Evolutionary conservation across 1,284 basidiomycete genomes (phyloP).

Genomic region (Marasmius fiardii): DNA sequence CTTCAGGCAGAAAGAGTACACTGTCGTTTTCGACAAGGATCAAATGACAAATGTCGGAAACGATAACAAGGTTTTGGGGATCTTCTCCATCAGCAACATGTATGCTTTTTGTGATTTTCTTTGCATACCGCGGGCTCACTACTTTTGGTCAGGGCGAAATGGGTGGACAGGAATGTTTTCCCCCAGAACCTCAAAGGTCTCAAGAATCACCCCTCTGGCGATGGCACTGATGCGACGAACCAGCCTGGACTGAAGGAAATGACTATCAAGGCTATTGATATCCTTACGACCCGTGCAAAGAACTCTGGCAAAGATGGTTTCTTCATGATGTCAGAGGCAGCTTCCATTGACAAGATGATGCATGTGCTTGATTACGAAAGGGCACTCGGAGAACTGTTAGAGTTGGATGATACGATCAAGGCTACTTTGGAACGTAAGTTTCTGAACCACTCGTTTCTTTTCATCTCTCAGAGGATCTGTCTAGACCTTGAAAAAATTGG

Average conservation of each 20-base stretch:
- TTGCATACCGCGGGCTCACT: neutral
- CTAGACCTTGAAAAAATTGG: conserved; percentile 38
- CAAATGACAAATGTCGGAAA: conserved; percentile 25
- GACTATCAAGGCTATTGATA: conserved; percentile 41
- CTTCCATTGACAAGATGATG: conserved; percentile 32
- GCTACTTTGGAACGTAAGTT: conserved; percentile 35
- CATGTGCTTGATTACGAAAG: conserved; percentile 41
- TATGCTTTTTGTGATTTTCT: conserved; percentile 12
- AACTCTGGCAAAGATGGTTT: conserved; percentile 29
- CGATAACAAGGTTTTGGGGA: conserved; percentile 35
- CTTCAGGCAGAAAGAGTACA: conserved; percentile 34
- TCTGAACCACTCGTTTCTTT: neutral
- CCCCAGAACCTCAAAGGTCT: conserved; percentile 32
- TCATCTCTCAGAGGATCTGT: neutral
- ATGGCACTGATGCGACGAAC: conserved; percentile 35
- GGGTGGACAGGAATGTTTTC: conserved; percentile 36
- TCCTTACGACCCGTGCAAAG: conserved; percentile 33
- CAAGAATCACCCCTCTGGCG: conserved; percentile 36
- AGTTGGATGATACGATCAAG: conserved; percentile 39
- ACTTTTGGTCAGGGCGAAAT: conserved; percentile 30
- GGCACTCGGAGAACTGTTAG: conserved; percentile 38
- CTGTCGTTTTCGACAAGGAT: conserved; percentile 34
- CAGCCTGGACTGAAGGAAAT: conserved; percentile 43
- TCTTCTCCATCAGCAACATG: conserved; percentile 33
- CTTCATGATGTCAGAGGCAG: conserved; percentile 36